Percentiles rank a stretch among this genome's conserved stretches.
These are phyloP conservation scores for carrot (Daucus carota) DNA, from an alignment of 129 eudicot genomes.

Conservation along the genomic window DH1_v3.0 NC_030384.2:39435501-39436000, in stretches of 20 bases:
- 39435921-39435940: conserved; percentile 99
- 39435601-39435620: neutral
- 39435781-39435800: neutral
- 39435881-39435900: conserved; percentile 66
- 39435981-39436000: neutral
- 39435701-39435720: neutral
- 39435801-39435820: neutral
- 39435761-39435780: neutral
- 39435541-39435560: neutral
- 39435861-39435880: conserved; percentile 17
- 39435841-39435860: neutral
- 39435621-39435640: neutral
- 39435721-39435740: neutral
- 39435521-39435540: no score
- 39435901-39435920: conserved; percentile 84
- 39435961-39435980: conserved; percentile 22
- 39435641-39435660: neutral
- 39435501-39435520: neutral
- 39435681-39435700: neutral
- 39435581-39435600: neutral
- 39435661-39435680: neutral
- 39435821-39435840: neutral
- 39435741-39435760: neutral
- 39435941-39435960: conserved; percentile 93
- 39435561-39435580: neutral